Conservation (phyloP, 345 rosid genomes). For the Gossypium australe region DNA sequence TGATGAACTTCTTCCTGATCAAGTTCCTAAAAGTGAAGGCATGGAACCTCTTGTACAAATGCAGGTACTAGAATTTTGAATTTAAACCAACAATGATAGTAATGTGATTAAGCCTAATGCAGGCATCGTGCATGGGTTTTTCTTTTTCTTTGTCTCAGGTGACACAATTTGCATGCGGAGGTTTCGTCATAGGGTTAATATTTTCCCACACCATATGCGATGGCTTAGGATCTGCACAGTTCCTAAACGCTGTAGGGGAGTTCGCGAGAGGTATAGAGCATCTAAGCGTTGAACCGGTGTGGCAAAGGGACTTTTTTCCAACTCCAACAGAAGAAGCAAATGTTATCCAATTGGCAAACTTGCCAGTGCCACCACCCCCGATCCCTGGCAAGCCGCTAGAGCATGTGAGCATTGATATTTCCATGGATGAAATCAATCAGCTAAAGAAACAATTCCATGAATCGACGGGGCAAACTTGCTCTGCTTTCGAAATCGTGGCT, state of each 20-base stretch:
- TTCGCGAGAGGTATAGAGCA: conserved; percentile 35
- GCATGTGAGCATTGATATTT: conserved; percentile 49
- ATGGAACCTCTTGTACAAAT: conserved; percentile 53
- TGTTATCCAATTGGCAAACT: neutral
- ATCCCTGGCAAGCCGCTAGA: conserved; percentile 37
- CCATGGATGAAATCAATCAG: conserved; percentile 35
- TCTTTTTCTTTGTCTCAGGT: conserved; percentile 31
- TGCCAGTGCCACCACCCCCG: conserved; percentile 24
- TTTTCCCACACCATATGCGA: conserved; percentile 58
- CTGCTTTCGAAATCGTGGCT: conserved; percentile 53
- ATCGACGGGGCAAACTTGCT: conserved; percentile 34
- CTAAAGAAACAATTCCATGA: conserved; percentile 34
- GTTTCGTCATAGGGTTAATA: conserved; percentile 57
- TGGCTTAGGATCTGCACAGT: conserved; percentile 73
- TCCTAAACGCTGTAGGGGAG: conserved; percentile 59
- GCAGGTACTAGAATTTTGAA: conserved; percentile 37
- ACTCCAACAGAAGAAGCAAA: conserved; percentile 7
- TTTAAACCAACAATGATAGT: neutral
- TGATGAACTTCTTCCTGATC: conserved; percentile 43
- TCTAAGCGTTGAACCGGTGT: conserved; percentile 37
- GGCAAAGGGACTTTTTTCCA: conserved; percentile 46
- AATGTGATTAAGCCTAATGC: neutral
- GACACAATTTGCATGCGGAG: conserved; percentile 60
- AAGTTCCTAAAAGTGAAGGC: conserved; percentile 24
- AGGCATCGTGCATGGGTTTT: neutral